phyloP scores from a whole-genome alignment of 164 flowering plant genomes.

The Brasenia schreberi region DNA sequence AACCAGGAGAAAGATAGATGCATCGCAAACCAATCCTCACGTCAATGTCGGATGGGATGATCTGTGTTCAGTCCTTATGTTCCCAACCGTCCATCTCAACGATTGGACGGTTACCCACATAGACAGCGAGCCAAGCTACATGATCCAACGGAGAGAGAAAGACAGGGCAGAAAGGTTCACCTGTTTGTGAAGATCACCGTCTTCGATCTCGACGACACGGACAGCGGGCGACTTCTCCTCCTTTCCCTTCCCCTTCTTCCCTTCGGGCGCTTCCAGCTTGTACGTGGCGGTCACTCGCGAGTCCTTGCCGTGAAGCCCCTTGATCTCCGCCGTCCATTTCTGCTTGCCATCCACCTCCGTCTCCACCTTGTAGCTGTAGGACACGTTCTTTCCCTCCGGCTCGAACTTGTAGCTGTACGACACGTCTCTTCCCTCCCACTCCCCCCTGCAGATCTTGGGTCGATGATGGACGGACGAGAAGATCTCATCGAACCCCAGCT shows the following conservation, averaged over 20 bases:
- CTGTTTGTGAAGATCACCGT: slow-evolving; percentile 49
- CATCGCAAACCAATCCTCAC: too few species aligned
- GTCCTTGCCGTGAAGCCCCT: slow-evolving; percentile 34
- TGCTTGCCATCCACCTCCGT: slow-evolving; percentile 33
- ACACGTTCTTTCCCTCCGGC: slow-evolving; percentile 31
- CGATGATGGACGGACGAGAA: slow-evolving; percentile 8
- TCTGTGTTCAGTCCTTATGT: not conserved
- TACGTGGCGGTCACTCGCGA: slow-evolving; percentile 31
- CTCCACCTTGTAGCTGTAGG: not conserved
- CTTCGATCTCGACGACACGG: slow-evolving; percentile 69
- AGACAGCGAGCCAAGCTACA: not conserved
- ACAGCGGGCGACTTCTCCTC: slow-evolving; percentile 14
- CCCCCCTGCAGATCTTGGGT: slow-evolving; percentile 18
- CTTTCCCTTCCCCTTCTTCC: slow-evolving; percentile 15
- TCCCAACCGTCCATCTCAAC: not conserved
- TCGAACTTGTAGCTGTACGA: slow-evolving; percentile 59
- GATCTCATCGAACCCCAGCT: slow-evolving; percentile 25
- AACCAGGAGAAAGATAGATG: too few species aligned
- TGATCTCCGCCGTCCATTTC: slow-evolving; percentile 51
- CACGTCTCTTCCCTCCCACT: slow-evolving; percentile 25
- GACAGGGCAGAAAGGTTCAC: slow-evolving; percentile 13
- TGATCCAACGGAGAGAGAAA: not conserved
- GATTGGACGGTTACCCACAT: not conserved
- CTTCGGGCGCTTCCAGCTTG: slow-evolving; percentile 32
- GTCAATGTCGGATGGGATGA: too few species aligned